Evolutionary conservation across 2,329 filamentous ascomycete genomes (phyloP), one percentile per base, ranked within the genome.

Genomic region (Cytospora chrysosperma): DNA sequence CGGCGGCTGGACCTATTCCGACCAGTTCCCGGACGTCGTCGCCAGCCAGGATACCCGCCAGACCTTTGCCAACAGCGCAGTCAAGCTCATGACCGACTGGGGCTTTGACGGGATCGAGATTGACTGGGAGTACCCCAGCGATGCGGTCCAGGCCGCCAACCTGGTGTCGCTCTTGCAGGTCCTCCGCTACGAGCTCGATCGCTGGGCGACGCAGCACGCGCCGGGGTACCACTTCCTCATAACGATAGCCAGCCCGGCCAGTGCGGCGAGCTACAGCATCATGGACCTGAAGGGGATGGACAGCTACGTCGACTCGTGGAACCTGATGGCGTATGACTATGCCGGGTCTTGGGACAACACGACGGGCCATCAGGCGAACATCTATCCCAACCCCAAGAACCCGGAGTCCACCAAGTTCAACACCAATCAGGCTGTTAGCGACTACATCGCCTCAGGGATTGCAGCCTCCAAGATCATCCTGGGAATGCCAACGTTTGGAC

Each of bases 401-500:
- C 81, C 84, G 0, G 67, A 71, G 1, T 79, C 81, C 30, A 94
- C 91, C 1, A 89, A 89, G 10, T 90, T 88, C 77, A 88, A 81
- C 77, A 89, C 88, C 3, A 79, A 89, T 56, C 76, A 79, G 40
- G 90, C 90, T 4, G 77, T 96, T 28, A 72, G 78, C 10, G 84
- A 84, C 69, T 93, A 93, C 75, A 75, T 85, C 13, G 71, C 77
- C 4, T 77, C 81, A 15, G 87, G 86, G 10, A 81, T 95, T 10
- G 69, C 81, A 0, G 67, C 85, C 0, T 72, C 76, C 56, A 94
- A 93, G 75, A 85, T 96, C 57, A 82, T 91, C 8, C 75, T 95
- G 34, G 91, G 91, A 1, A 83, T 94, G 77, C 90, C 92, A 0
- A 80, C 95, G 0, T 95, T 94, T 72, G 92, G 91, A 1, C 87